phyloP scores from a whole-genome alignment of 2,329 filamentous ascomycete species.

The Blumeria hordei region DNA sequence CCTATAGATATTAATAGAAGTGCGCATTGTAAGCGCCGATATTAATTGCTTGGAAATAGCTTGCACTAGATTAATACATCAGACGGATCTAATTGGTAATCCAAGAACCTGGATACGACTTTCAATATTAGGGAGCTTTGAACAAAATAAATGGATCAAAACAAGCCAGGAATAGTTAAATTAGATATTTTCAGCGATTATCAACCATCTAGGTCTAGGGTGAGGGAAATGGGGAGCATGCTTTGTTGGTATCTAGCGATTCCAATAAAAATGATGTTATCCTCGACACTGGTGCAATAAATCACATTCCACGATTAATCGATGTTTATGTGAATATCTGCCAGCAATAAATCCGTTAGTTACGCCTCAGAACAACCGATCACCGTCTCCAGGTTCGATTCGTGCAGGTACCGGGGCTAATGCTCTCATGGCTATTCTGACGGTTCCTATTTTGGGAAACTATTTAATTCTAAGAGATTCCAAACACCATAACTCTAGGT shows the following conservation, averaged over 20 bases:
- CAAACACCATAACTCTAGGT: too few species aligned
- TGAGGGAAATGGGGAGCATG: background rate
- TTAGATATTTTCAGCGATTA: background rate
- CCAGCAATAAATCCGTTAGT: background rate
- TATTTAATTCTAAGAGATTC: background rate
- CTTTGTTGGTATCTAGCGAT: background rate
- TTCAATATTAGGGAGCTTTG: background rate
- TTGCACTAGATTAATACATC: background rate
- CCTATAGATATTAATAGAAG: background rate
- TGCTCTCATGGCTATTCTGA: too few species aligned
- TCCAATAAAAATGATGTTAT: background rate
- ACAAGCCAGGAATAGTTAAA: background rate
- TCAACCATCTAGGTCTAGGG: background rate
- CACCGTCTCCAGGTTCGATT: background rate
- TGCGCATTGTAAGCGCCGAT: background rate
- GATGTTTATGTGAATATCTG: background rate
- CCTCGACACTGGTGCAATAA: background rate
- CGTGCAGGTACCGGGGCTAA: too few species aligned
- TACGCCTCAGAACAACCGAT: background rate
- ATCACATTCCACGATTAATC: background rate
- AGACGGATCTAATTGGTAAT: background rate
- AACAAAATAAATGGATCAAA: background rate
- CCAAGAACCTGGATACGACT: background rate
- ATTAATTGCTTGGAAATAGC: background rate
- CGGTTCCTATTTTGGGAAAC: too few species aligned